phyloP scores from a whole-genome alignment of 441 rosid species.

The Bruguiera hainesii region DNA sequence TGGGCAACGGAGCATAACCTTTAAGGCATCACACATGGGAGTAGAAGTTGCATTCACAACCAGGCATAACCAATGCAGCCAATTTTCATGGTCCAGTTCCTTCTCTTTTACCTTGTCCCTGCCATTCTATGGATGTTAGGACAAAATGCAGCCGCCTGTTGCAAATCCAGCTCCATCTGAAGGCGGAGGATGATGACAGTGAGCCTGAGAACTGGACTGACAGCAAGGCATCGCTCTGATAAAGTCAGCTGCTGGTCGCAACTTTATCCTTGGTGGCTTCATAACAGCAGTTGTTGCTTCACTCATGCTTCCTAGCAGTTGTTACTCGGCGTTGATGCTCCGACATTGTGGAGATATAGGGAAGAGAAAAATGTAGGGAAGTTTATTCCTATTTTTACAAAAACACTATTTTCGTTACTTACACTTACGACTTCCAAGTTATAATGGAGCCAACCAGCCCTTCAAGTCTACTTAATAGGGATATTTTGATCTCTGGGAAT shows the following conservation, averaged over 20 bases:
- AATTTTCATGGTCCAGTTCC: conserved; percentile 21
- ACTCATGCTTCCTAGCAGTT: not conserved
- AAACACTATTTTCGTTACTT: too few relatives aligned
- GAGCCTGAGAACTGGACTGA: conserved; percentile 17
- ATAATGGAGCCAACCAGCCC: too few relatives aligned
- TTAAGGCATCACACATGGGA: not conserved
- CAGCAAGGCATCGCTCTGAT: conserved; percentile 19
- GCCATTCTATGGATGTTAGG: conserved; percentile 12
- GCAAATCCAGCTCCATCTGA: conserved; percentile 23
- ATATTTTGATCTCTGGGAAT: too few relatives aligned
- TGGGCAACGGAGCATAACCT: not conserved
- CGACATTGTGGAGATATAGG: too few relatives aligned
- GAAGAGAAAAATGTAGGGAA: too few relatives aligned
- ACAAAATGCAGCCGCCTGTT: conserved; percentile 6
- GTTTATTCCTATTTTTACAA: too few relatives aligned
- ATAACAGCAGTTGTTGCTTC: conserved; percentile 24
- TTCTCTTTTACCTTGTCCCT: conserved; percentile 12
- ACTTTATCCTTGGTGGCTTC: conserved; percentile 38
- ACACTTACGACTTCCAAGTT: too few relatives aligned
- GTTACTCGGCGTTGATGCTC: too few relatives aligned
- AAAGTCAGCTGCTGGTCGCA: conserved; percentile 23
- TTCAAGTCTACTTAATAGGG: too few relatives aligned
- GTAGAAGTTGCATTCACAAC: not conserved
- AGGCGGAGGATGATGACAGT: conserved; percentile 5
- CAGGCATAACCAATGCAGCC: not conserved